Percentiles rank a stretch among this genome's conserved stretches.
phyloP scores from a whole-genome alignment of 768 basidiomycete genomes.

The Chalciporus chontae region DNA sequence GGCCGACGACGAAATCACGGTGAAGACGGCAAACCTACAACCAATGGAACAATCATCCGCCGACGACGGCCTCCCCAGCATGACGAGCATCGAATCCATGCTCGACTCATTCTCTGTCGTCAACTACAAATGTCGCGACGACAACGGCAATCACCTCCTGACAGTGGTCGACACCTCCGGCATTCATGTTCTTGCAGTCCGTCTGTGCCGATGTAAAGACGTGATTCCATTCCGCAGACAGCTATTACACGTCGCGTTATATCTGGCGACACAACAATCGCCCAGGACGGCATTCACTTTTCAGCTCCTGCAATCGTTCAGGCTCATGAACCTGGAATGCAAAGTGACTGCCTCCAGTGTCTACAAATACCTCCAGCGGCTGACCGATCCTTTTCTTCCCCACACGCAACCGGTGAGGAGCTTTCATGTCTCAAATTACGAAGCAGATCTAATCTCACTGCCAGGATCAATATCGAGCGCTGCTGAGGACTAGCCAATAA shows the following conservation, averaged over 20 bases:
- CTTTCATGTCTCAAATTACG: too few species aligned
- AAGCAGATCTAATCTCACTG: too few species aligned
- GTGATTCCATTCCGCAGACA: not conserved
- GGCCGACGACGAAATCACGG: too few species aligned
- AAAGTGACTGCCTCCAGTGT: slow-evolving; percentile 1
- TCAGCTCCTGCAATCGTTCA: slow-evolving; percentile 17
- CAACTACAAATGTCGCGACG: not conserved
- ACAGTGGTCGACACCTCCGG: not conserved
- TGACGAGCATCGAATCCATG: not conserved
- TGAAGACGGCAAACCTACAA: not conserved
- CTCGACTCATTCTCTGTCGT: not conserved
- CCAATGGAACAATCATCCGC: not conserved
- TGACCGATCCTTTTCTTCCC: slow-evolving; percentile 3
- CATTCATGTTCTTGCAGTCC: not conserved
- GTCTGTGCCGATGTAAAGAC: not conserved
- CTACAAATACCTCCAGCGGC: not conserved
- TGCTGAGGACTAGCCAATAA: slow-evolving; percentile 8
- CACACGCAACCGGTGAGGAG: slow-evolving; percentile 2
- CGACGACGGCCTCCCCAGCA: not conserved
- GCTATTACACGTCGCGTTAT: not conserved
- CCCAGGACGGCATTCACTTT: slow-evolving; percentile 9
- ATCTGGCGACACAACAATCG: not conserved
- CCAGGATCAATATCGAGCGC: slow-evolving; percentile 18
- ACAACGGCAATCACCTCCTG: not conserved
- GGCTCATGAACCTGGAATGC: slow-evolving; percentile 19